Percentiles rank a stretch among this genome's conserved stretches.
These are phyloP conservation scores for Medicago arabica DNA, from an alignment of 306 rosid species.

Conservation along the genomic window DNA sequence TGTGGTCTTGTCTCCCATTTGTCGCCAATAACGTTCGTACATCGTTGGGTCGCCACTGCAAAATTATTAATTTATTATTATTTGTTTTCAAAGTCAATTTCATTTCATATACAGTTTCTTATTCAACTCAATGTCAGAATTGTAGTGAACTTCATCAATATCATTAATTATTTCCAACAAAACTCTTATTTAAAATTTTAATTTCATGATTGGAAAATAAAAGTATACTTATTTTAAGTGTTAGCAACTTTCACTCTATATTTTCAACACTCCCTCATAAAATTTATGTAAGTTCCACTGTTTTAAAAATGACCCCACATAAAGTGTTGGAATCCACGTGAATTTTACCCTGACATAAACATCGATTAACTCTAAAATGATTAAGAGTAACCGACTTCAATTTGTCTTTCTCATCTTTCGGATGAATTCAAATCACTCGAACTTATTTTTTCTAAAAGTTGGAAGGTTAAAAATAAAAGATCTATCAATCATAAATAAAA, in stretches of 20 bases:
- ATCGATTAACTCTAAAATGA: too few species aligned
- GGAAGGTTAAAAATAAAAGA: background rate
- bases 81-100: background rate
- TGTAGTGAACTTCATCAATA: conserved; percentile 4
- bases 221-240: too few species aligned
- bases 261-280: too few species aligned
- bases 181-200: background rate
- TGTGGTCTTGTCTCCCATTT: conserved; percentile 65
- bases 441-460: too few species aligned
- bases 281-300: too few species aligned
- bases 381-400: too few species aligned
- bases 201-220: conserved; percentile 6
- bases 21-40: conserved; percentile 76
- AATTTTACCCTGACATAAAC: too few species aligned
- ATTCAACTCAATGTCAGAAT: conserved; percentile 12
- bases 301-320: too few species aligned
- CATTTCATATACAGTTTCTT: background rate
- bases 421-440: too few species aligned
- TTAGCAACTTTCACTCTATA: too few species aligned
- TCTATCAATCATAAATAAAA: background rate
- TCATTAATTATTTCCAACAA: conserved; percentile 7
- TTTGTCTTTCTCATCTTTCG: too few species aligned
- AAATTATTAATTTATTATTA: background rate
- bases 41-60: conserved; percentile 91
- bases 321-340: too few species aligned